Conservation (phyloP, 2,329 filamentous ascomycete species). For the Pseudomassariella vexata region DNA sequence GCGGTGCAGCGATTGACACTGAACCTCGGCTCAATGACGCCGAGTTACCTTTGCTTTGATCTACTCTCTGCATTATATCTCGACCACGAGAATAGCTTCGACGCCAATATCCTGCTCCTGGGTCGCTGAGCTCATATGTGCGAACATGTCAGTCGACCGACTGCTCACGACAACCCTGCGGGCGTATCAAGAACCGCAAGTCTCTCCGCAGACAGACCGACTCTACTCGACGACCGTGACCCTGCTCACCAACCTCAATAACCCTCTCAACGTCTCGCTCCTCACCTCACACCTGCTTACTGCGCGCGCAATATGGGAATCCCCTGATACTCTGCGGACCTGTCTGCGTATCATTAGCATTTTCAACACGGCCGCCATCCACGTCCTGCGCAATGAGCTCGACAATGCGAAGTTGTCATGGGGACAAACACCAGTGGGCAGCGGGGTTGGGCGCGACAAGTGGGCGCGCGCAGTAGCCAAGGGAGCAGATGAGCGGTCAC, state of each 20-base stretch:
- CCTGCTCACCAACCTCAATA: conserved; percentile 63
- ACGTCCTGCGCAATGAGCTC: conserved; percentile 43
- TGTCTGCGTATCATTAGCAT: conserved; percentile 64
- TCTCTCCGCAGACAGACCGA: conserved; percentile 45
- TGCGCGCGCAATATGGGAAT: conserved; percentile 65
- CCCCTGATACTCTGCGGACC: conserved; percentile 54
- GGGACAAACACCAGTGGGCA: conserved; percentile 25
- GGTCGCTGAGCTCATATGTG: too few species aligned
- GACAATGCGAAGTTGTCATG: conserved; percentile 28
- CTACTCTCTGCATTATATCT: too few species aligned
- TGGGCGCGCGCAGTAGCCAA: conserved; percentile 53
- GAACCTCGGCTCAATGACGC: too few species aligned
- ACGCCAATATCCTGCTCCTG: too few species aligned
- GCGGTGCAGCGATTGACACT: too few species aligned
- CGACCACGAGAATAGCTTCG: too few species aligned
- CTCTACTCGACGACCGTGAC: conserved; percentile 61
- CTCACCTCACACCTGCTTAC: conserved; percentile 67
- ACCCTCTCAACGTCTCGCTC: conserved; percentile 68
- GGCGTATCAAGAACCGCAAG: conserved; percentile 48
- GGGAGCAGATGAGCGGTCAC: conserved; percentile 52
- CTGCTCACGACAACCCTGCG: conserved; percentile 62
- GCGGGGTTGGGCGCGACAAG: conserved; percentile 40
- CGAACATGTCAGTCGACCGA: conserved; percentile 61
- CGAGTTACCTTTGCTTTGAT: too few species aligned
- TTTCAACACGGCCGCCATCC: conserved; percentile 61